Percentiles rank a stretch among this genome's conserved stretches.
phyloP scores from a whole-genome alignment of 352 stramenopile species.

The Phytopythium mirpurense region DNA sequence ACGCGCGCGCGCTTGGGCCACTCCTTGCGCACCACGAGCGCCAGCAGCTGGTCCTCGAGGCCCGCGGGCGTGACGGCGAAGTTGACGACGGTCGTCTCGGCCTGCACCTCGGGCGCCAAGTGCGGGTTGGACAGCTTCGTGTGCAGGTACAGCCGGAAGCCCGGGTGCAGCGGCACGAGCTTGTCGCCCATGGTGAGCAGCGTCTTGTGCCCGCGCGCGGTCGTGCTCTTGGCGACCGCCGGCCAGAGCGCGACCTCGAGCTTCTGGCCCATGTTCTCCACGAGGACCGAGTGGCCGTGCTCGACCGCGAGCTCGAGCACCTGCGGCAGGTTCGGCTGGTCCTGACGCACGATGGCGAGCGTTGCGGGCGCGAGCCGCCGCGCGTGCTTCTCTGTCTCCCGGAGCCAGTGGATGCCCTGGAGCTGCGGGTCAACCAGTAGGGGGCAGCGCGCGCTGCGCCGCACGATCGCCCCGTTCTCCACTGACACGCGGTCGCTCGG shows the following conservation, averaged over 20 bases:
- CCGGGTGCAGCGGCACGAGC: constrained; percentile 70
- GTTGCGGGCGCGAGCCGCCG: constrained; percentile 27
- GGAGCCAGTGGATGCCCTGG: constrained; percentile 87
- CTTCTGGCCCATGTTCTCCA: constrained; percentile 88
- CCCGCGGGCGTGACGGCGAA: constrained; percentile 89
- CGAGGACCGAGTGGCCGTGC: constrained; percentile 66
- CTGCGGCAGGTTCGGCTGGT: constrained; percentile 71
- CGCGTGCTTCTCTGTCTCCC: constrained; percentile 73
- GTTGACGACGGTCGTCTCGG: constrained; percentile 90
- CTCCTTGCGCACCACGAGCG: constrained; percentile 87
- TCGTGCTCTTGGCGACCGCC: constrained; percentile 69
- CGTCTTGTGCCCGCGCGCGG: constrained; percentile 67
- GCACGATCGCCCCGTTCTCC: constrained; percentile 89
- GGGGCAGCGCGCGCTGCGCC: constrained; percentile 75
- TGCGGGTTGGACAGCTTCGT: constrained; percentile 93
- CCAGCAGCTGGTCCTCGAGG: constrained; percentile 88
- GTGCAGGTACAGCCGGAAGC: constrained; percentile 88
- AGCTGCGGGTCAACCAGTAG: constrained; percentile 90
- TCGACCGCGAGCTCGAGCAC: constrained; percentile 80
- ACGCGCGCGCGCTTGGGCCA: constrained; percentile 83
- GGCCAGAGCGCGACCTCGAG: constrained; percentile 86
- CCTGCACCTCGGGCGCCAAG: constrained; percentile 88
- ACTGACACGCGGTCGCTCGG: constrained; percentile 87
- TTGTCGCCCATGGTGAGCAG: constrained; percentile 86
- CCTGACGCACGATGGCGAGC: constrained; percentile 79